Evolutionary conservation across 169 alveolate species (phyloP).

Genomic region (Eimeria mitis): DNA sequence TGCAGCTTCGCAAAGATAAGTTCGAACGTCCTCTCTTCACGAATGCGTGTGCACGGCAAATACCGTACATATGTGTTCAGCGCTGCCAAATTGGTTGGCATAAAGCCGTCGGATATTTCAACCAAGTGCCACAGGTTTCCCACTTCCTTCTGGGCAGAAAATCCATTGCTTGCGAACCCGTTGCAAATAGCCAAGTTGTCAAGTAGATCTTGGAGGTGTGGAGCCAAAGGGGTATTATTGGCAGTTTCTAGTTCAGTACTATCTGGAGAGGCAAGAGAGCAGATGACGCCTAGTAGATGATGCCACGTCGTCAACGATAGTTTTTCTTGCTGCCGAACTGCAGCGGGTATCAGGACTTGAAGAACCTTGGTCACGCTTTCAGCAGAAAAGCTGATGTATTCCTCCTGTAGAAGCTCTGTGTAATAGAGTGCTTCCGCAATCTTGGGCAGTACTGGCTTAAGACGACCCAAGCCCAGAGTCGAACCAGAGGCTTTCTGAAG

Average conservation of each 20-base stretch:
- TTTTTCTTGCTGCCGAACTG: neutral
- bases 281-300: neutral
- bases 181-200: neutral
- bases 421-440: conserved; percentile 18
- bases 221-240: neutral
- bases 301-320: neutral
- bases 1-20: neutral
- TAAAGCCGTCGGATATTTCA: neutral
- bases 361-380: conserved; percentile 35
- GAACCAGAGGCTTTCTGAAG: conserved; percentile 1
- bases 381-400: conserved; percentile 30
- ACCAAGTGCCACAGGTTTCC: conserved; percentile 6
- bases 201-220: conserved; percentile 30
- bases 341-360: conserved; percentile 16
- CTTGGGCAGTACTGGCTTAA: conserved; percentile 21
- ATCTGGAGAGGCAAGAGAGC: conserved; percentile 20
- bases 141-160: neutral
- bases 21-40: conserved; percentile 14
- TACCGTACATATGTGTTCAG: conserved; percentile 1
- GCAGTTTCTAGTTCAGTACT: neutral
- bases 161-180: neutral
- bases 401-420: conserved; percentile 35
- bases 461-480: conserved; percentile 58
- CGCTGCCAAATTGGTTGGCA: conserved; percentile 26
- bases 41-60: conserved; percentile 10